Evolutionary conservation across 495 filamentous ascomycete genomes (phyloP), one percentile per base, ranked within the genome.

Genomic region (Venustampulla echinocandica): DNA sequence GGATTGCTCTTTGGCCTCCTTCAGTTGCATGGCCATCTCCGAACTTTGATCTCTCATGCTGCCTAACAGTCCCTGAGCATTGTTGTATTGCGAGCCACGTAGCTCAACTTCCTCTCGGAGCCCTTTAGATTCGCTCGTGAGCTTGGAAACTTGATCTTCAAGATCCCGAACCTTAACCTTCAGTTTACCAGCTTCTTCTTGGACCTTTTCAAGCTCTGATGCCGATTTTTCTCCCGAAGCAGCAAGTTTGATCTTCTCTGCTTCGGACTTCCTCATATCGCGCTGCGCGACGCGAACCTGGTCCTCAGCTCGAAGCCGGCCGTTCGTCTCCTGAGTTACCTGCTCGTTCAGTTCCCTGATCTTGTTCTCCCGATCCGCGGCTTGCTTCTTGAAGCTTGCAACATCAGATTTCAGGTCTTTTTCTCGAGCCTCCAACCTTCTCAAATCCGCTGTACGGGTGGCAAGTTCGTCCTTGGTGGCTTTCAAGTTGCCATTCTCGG

Each of bases 11-110:
- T 82, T 79, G 2, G 84, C 82, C 61, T 98, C 92, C 66, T 89
- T 90, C 74, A 95, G 83, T 64, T 95, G 93, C 65, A 85, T 83
- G n/a, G 80, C 79, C 54, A 97, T 69, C 64, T 98, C 92, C 2
- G 81, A 70, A 1, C 81, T 82, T 63, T 98, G 88, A 56, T 95
- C 87, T 44, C 88, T 85, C 88, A 95, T 89, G 56, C 85, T 93
- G 47, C 79, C 79, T 64, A 96, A 82, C 35, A 95, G 61, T 49
- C 78, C 83, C 63, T 97, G 88, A 0, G 87, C 87, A 55, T 76
- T 90, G 22, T 76, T 76, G 55, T 90, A 83, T 62, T 95, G 89
- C n/a, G 81, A 82, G 0, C 78, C 78, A 69, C 87, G 94, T 24
- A 95, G 68, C 54, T 87, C 79, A 14, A 85, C 74, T 44, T 97